These are phyloP conservation scores for Wilhelminamyces savonicus DNA, from an alignment of 805 yeast genomes.

Conservation along the genomic window DNA sequence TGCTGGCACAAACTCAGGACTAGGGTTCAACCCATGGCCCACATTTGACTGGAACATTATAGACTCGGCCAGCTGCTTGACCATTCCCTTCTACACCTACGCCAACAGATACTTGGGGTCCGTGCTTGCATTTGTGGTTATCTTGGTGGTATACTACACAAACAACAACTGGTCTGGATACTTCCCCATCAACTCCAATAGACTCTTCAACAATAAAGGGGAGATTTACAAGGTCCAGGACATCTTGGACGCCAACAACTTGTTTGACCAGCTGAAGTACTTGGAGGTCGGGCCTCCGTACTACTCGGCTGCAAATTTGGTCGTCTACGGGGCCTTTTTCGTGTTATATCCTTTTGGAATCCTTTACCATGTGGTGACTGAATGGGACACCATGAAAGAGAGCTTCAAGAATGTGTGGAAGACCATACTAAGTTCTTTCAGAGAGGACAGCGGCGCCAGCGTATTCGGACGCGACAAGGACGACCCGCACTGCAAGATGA, in stretches of 20 bases:
- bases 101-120: slow-evolving; percentile 34
- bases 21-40: slow-evolving; percentile 38
- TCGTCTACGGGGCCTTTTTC: slow-evolving; percentile 51
- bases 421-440: slow-evolving; percentile 22
- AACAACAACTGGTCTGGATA: slow-evolving; percentile 46
- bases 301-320: slow-evolving; percentile 56
- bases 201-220: slow-evolving; percentile 48
- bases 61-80: slow-evolving; percentile 31
- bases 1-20: slow-evolving; percentile 30
- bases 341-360: slow-evolving; percentile 52
- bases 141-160: slow-evolving; percentile 34
- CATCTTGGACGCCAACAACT: slow-evolving; percentile 37
- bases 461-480: too few relatives aligned
- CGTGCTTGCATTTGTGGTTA: slow-evolving; percentile 25
- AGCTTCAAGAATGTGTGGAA: slow-evolving; percentile 30
- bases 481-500: slow-evolving; percentile 55
- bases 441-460: too few relatives aligned
- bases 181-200: slow-evolving; percentile 48
- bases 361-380: slow-evolving; percentile 40
- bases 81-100: slow-evolving; percentile 38
- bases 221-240: slow-evolving; percentile 39
- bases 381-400: slow-evolving; percentile 36
- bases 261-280: slow-evolving; percentile 43
- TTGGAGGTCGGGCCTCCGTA: slow-evolving; percentile 59
- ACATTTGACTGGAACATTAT: slow-evolving; percentile 39